A percentile compares a stretch with the other conserved stretches of the same genome.
phyloP scores from a whole-genome alignment of 2,329 filamentous ascomycete species.

The Mariannaea elegans region DNA sequence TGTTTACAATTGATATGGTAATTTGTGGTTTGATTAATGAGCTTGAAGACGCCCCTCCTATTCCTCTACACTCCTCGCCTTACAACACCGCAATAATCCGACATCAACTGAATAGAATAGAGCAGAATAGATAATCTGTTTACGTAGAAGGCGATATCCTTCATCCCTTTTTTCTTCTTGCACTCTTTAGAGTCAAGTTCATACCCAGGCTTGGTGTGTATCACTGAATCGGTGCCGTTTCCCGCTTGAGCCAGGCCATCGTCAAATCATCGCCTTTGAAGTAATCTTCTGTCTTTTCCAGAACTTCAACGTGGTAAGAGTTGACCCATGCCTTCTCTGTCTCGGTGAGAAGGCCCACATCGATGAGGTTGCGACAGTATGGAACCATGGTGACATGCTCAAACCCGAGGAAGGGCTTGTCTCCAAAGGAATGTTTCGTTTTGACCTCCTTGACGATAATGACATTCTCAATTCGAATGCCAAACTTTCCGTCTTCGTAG shows the following conservation, averaged over 20 bases:
- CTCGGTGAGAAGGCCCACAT: conserved; percentile 74
- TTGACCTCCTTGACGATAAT: conserved; percentile 89
- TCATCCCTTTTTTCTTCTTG: too few relatives aligned
- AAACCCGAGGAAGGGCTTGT: conserved; percentile 93
- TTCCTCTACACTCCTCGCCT: too few relatives aligned
- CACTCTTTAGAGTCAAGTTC: too few relatives aligned
- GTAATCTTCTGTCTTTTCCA: conserved; percentile 80
- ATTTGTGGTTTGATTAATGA: too few relatives aligned
- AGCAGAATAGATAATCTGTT: too few relatives aligned
- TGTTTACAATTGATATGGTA: too few relatives aligned
- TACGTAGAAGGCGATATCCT: too few relatives aligned
- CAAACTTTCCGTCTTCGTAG: conserved; percentile 95
- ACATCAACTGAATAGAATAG: too few relatives aligned
- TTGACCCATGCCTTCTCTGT: conserved; percentile 89
- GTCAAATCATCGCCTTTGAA: conserved; percentile 79
- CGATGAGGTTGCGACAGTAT: conserved; percentile 89
- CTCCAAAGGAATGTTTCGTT: conserved; percentile 87
- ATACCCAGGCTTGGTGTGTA: neutral
- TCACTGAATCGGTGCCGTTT: conserved; percentile 72
- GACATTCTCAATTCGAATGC: conserved; percentile 96
- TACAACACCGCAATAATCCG: too few relatives aligned
- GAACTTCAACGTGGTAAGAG: conserved; percentile 81
- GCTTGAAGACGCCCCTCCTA: too few relatives aligned
- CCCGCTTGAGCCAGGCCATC: conserved; percentile 82
- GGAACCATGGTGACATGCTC: conserved; percentile 98